Evolutionary conservation across 768 basidiomycete species (phyloP).

Genomic region (Myochromella boudieri): DNA sequence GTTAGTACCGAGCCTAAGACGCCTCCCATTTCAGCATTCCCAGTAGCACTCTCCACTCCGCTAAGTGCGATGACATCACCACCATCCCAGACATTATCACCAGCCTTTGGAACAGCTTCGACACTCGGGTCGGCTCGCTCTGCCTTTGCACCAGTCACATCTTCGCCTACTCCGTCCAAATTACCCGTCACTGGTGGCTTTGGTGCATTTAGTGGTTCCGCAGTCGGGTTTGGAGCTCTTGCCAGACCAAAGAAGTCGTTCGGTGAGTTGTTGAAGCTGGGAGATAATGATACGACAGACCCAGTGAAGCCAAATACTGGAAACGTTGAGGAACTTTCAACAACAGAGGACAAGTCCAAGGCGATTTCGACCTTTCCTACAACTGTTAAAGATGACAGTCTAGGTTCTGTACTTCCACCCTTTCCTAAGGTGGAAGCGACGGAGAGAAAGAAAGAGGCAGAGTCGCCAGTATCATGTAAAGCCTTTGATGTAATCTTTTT

Average conservation of each 20-base stretch:
- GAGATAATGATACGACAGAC: constrained; percentile 26
- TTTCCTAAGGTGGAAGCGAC: not conserved
- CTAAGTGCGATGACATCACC: constrained; percentile 19
- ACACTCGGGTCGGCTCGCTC: constrained; percentile 32
- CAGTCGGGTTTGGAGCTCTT: constrained; percentile 42
- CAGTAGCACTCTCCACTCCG: constrained; percentile 19
- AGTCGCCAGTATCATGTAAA: not conserved
- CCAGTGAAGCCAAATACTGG: constrained; percentile 16
- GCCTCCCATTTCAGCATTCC: constrained; percentile 38
- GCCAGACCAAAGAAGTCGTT: constrained; percentile 52
- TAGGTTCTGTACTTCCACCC: constrained; percentile 1
- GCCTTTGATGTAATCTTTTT: not conserved
- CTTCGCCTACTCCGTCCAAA: constrained; percentile 25
- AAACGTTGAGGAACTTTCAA: not conserved
- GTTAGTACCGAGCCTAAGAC: constrained; percentile 29
- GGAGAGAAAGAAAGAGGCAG: constrained; percentile 3
- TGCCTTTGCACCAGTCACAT: constrained; percentile 25
- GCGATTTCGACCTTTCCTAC: constrained; percentile 12
- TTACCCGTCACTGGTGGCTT: constrained; percentile 43
- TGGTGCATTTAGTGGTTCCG: constrained; percentile 45
- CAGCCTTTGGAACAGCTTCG: constrained; percentile 40
- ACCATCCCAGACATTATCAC: constrained; percentile 22
- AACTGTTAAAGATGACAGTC: not conserved
- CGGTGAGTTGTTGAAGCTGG: constrained; percentile 54
- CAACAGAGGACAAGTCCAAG: constrained; percentile 8